Evolutionary conservation across 306 rosid species (phyloP), one percentile per base, ranked within the genome.

Genomic region (Rubus idaeus): DNA sequence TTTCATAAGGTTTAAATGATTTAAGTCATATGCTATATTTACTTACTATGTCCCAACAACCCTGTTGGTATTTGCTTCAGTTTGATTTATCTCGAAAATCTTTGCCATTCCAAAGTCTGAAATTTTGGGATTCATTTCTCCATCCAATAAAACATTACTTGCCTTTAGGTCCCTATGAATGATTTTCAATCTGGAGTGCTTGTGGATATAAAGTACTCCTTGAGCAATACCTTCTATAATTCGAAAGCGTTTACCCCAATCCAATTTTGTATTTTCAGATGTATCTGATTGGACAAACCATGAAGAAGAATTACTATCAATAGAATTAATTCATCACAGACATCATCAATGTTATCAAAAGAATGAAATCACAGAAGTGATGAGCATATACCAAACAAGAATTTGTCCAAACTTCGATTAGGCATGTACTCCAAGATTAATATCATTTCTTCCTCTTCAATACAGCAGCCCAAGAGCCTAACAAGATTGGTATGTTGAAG

Each of bases 401-500:
- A 7, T 63, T 37, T 63, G 46, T 63, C 90, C 26, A 85, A 41
- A 44, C 88, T 85, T 83, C 77, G 82, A 69, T 89, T 89, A 5
- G 85, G 78, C 89, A 85, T 78, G 68, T 82, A 85, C 40, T 89
- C 91, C 72, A 86, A 89, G 0, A 90, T 30, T 39, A 90, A 62
- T 3, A 90, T 60, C 46, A 84, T 88, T 77, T 90, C 91, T 5
- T 63, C 74, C 14, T 71, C 84, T 50, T 71, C 44, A 30, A 23
- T 13, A 13, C 66, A 61, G 47, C 83, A 87, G 8, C 91, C 91
- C 68, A n/a, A 16, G 5, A 88, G 81, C 61, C 86, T 73, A 53
- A 90, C 90, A 17, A 85, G 88, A 71, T 86, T 90, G 2, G 75
- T 56, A 8, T 82, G 94, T 4, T 87, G 86, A 60, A 84, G 85